Evolutionary conservation across 257 asterid species (phyloP).

Genomic region (Petrea volubilis): DNA sequence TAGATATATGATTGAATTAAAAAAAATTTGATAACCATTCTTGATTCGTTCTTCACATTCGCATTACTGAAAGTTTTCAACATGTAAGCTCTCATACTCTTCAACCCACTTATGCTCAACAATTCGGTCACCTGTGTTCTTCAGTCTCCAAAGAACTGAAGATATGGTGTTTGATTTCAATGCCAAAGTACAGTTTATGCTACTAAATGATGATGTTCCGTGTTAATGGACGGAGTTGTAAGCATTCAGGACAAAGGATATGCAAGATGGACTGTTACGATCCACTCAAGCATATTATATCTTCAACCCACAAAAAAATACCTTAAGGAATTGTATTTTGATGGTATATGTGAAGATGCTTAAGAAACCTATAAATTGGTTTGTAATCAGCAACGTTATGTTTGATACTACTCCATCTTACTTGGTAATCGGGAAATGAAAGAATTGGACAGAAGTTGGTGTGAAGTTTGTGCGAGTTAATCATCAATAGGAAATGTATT

Average conservation of each 20-base stretch:
- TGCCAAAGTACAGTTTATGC: background rate
- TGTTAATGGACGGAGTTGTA: background rate
- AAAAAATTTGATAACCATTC: background rate
- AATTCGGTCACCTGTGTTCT: background rate
- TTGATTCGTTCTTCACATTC: background rate
- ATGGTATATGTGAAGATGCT: background rate
- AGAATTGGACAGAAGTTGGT: background rate
- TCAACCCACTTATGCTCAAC: background rate
- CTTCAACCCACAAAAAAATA: too few species aligned
- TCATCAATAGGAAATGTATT: background rate
- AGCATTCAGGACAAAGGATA: background rate
- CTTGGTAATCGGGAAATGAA: background rate
- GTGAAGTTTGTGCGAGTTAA: background rate
- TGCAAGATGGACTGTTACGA: background rate
- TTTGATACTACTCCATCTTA: background rate
- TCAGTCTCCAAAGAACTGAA: background rate
- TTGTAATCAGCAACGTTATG: background rate
- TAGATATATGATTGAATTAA: background rate
- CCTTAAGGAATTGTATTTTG: too few species aligned
- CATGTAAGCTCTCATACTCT: background rate
- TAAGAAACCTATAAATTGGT: background rate
- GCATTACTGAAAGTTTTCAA: background rate
- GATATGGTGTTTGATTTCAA: background rate
- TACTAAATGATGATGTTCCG: background rate
- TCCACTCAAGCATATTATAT: background rate